Base-by-base conservation (phyloP, 768 basidiomycete genomes). In the Leccinum disarticulatum region DNA sequence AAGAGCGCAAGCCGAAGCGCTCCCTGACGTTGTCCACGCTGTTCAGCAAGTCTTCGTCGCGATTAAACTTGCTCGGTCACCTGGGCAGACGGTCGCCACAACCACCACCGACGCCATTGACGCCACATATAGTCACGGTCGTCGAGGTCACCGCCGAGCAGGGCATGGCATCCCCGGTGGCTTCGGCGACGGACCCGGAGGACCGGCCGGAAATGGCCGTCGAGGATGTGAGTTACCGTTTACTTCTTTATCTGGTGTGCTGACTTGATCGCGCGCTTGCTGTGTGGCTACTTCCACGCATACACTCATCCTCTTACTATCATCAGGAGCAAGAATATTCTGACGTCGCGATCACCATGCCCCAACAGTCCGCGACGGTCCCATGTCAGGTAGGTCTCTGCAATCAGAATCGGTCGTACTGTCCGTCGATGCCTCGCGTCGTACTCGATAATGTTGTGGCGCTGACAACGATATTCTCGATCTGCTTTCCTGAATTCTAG, bases 311-410 rank as follows among this genome's bases (percentile, higher is more conserved):
- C 53, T 56, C 46, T 28, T 48, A 43, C 46, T 38, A 17, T 6
- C 56, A 63, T 27, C 57, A 74, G 72, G 61, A 55, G 56, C 52
- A 47, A 38, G 65, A 56, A 31, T 31, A 31, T 33, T 30, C 30
- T 52, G 59, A 61, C 54, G 11, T 47, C 52, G 56, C 49, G 38
- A 52, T 60, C 55, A 10, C 31, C 41, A 77, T 77, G 77, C 56
- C 74, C 6, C 70, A 60, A 54, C 67, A 71, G 43, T 61, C 77
- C 22, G 55, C 72, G 35, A 79, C 77, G 15, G 80, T 81, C 25
- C 79, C 80, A 15, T 81, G 80, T 66, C 80, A 81, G 77, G 80
- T 80, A 60, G 56, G 72, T 52, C 33, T 52, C 14, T 51, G n/a
- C 10, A 19, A 43, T 43, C 43, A 13, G 14, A 46, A 38, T 56